Base-by-base conservation (phyloP, 805 yeast genomes). In the Cephaloascus albidus region DNA sequence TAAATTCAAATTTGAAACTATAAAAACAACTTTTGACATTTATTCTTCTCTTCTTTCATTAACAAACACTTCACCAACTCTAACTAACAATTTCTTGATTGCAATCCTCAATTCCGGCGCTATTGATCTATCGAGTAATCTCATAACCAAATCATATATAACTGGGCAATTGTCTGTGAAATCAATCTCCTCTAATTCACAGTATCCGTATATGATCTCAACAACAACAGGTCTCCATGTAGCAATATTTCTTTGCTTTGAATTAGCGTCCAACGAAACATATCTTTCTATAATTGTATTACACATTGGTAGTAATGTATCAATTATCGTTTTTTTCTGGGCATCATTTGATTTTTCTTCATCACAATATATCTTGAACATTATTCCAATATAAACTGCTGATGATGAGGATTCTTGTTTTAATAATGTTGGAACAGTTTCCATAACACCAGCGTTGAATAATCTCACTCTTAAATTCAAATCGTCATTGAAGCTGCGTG, bases 151-250 rank as follows among this genome's bases (percentile, higher is more conserved):
- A 27, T 66, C 69, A 57, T 81, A 84, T 63, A 82, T 72, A 16
- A 57, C 65, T 0, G 86, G 78, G 48, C 84, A 71, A 50, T 75
- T 68, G 38, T 57, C 57, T 28, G 55, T 55, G 55, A 86, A 87
- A 56, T 87, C 95, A 1, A 63, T 74, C 38, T 79, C 85, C 49
- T 83, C 85, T 47, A 93, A 71, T 52, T 80, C 85, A 36, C 77
- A 75, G 51, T 81, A 82, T 3, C 95, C 96, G 55, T 84, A 88
- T 45, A 82, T 64, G 18, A 93, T 83, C 55, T 85, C 95, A 27
- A 85, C 82, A 32, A 90, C 87, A 16, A 93, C 97, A 0, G 97
- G 97, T 50, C 84, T 72, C 94, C 97, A 83, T 3, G 94, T 81
- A 15, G 75, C 69, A 35, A 90, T 78, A 56, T 85, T 85, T 52